phyloP scores from a whole-genome alignment of 352 stramenopile species.

The Phytophthora agathidicida region DNA sequence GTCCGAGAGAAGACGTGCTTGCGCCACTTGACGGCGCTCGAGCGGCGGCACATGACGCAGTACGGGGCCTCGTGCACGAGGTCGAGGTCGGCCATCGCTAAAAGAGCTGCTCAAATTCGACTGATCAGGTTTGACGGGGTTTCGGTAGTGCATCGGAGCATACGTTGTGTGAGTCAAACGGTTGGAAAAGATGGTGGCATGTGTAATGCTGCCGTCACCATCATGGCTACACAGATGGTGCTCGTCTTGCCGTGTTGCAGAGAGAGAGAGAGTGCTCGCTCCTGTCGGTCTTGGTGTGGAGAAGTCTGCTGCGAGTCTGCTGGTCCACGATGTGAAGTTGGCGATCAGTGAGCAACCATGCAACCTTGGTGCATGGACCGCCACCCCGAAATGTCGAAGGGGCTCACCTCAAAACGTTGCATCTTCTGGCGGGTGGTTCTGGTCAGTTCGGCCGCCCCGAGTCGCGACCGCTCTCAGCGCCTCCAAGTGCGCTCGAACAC shows the following conservation, averaged over 20 bases:
- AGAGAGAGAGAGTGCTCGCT: no score
- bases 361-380: neutral
- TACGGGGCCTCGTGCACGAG: conserved; percentile 45
- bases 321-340: conserved; percentile 2
- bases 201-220: conserved; percentile 4
- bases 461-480: conserved; percentile 6
- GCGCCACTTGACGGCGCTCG: conserved; percentile 65
- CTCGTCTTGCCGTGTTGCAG: conserved; percentile 16
- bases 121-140: conserved; percentile 10
- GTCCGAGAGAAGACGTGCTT: conserved; percentile 71
- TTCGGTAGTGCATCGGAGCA: conserved; percentile 16
- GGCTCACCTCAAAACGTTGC: no score
- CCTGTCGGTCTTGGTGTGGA: conserved; percentile 24
- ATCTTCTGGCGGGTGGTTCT: neutral
- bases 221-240: conserved; percentile 19
- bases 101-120: neutral
- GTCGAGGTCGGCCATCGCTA: conserved; percentile 21
- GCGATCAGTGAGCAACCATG: conserved; percentile 6
- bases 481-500: conserved; percentile 16
- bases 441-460: no score
- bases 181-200: conserved; percentile 14
- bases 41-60: conserved; percentile 64
- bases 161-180: conserved; percentile 10
- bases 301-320: neutral
- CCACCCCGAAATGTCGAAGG: conserved; percentile 1